Evolutionary conservation across 345 rosid genomes (phyloP).

Genomic region (Odontarrhena argentea): DNA sequence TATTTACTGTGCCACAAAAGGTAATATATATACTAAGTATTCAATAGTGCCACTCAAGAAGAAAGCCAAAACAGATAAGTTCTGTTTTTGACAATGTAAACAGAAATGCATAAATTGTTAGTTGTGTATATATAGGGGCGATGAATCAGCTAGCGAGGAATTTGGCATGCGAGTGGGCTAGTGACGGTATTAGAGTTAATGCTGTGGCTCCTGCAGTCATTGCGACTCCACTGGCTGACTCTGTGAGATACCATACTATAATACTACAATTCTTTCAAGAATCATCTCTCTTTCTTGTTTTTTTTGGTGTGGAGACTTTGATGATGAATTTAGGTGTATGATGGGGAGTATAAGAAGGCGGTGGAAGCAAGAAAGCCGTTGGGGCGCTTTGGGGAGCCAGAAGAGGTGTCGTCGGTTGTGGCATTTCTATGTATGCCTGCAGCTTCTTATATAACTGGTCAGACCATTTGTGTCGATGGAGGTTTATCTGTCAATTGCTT

Average conservation of each 20-base stretch:
- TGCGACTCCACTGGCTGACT: slow-evolving; percentile 67
- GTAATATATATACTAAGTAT: slow-evolving; percentile 12
- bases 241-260: slow-evolving; percentile 44
- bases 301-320: slow-evolving; percentile 14
- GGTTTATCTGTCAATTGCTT: slow-evolving; percentile 55
- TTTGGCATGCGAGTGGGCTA: slow-evolving; percentile 86
- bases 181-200: slow-evolving; percentile 70
- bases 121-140: slow-evolving; percentile 48
- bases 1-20: slow-evolving; percentile 55
- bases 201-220: slow-evolving; percentile 84
- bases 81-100: neutral
- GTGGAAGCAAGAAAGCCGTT: slow-evolving; percentile 47
- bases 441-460: slow-evolving; percentile 69
- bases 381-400: slow-evolving; percentile 51
- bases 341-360: slow-evolving; percentile 33
- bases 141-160: slow-evolving; percentile 73
- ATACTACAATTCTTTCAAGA: slow-evolving; percentile 1
- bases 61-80: neutral
- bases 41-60: slow-evolving; percentile 1
- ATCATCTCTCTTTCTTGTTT: slow-evolving; percentile 2
- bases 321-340: slow-evolving; percentile 31
- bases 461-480: slow-evolving; percentile 60
- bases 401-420: slow-evolving; percentile 57
- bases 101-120: neutral
- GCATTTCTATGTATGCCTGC: slow-evolving; percentile 64